A percentile compares a stretch with the other conserved stretches of the same genome.
These are phyloP conservation scores for Ceratocystis eucalypticola DNA, from an alignment of 2,329 filamentous ascomycete genomes.

Conservation along the genomic window DNA sequence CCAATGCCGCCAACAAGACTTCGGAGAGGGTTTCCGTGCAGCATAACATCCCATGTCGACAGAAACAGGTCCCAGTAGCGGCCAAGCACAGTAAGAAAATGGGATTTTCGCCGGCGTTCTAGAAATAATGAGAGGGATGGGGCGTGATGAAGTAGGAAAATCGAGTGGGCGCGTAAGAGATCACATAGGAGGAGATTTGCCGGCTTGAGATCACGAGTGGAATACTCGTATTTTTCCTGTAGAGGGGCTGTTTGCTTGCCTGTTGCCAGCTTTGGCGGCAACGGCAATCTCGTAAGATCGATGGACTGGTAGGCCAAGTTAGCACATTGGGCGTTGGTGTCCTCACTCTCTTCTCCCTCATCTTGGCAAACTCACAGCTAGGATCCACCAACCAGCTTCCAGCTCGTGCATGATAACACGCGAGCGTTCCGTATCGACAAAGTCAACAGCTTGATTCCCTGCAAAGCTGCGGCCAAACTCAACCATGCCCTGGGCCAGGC, in stretches of 20 bases:
- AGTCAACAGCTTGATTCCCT: conserved; percentile 59
- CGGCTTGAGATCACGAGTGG: conserved; percentile 78
- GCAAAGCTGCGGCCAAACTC: conserved; percentile 85
- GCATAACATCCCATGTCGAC: conserved; percentile 71
- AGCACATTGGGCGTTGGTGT: background rate
- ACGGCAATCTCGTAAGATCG: conserved; percentile 58
- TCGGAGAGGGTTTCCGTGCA: conserved; percentile 76
- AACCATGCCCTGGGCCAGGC: conserved; percentile 91
- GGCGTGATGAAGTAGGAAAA: conserved; percentile 81
- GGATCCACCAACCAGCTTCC: conserved; percentile 87
- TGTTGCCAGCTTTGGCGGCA: conserved; percentile 41
- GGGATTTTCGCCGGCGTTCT: conserved; percentile 38
- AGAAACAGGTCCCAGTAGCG: conserved; percentile 66
- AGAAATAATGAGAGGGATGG: conserved; percentile 59
- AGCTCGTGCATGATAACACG: conserved; percentile 76
- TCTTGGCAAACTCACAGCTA: conserved; percentile 47
- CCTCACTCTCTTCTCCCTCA: background rate
- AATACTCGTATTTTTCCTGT: conserved; percentile 55
- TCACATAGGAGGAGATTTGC: conserved; percentile 65
- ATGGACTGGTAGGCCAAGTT: conserved; percentile 44
- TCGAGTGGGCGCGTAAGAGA: conserved; percentile 64
- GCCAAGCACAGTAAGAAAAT: conserved; percentile 59
- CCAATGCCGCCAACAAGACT: conserved; percentile 74
- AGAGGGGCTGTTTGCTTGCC: conserved; percentile 29
- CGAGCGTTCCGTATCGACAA: conserved; percentile 81